These are phyloP conservation scores for Cyphellophora europaea DNA, from an alignment of 2,329 filamentous ascomycete genomes.

Conservation along the genomic window DNA sequence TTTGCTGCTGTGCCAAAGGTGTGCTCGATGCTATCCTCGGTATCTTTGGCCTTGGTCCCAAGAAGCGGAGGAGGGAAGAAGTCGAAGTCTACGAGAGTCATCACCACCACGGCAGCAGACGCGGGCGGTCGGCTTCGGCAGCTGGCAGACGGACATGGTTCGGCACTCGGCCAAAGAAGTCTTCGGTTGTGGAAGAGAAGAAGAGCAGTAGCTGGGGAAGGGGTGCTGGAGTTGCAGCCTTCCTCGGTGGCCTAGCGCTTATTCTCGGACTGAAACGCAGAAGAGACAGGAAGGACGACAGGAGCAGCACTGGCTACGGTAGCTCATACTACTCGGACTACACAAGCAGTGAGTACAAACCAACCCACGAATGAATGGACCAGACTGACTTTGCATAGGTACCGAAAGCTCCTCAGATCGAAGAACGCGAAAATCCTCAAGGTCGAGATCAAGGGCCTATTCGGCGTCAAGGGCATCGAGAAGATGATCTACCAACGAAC, in stretches of 20 bases:
- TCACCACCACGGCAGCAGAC: conserved; percentile 15
- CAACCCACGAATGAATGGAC: background rate
- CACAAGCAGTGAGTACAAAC: conserved; percentile 33
- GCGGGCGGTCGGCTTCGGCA: background rate
- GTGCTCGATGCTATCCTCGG: conserved; percentile 30
- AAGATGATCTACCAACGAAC: no score
- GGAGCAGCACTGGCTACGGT: conserved; percentile 26
- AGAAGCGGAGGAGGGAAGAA: conserved; percentile 25
- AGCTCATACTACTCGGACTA: conserved; percentile 32
- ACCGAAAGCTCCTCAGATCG: conserved; percentile 33
- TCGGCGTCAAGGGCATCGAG: conserved; percentile 1
- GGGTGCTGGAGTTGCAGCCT: conserved; percentile 31
- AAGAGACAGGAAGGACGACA: conserved; percentile 25
- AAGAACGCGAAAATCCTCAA: conserved; percentile 24
- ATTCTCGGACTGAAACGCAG: conserved; percentile 36
- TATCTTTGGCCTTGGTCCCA: conserved; percentile 31
- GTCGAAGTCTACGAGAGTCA: conserved; percentile 30
- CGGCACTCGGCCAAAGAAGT: conserved; percentile 26
- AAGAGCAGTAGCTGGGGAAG: conserved; percentile 27
- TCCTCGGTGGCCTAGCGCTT: conserved; percentile 34
- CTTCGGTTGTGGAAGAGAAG: conserved; percentile 23
- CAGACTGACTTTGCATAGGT: conserved; percentile 21
- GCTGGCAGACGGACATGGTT: conserved; percentile 29
- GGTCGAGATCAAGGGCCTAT: conserved; percentile 18
- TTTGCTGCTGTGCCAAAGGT: conserved; percentile 33